Conservation (phyloP, 1,284 basidiomycete genomes). For the Moesziomyces sp. region DNA sequence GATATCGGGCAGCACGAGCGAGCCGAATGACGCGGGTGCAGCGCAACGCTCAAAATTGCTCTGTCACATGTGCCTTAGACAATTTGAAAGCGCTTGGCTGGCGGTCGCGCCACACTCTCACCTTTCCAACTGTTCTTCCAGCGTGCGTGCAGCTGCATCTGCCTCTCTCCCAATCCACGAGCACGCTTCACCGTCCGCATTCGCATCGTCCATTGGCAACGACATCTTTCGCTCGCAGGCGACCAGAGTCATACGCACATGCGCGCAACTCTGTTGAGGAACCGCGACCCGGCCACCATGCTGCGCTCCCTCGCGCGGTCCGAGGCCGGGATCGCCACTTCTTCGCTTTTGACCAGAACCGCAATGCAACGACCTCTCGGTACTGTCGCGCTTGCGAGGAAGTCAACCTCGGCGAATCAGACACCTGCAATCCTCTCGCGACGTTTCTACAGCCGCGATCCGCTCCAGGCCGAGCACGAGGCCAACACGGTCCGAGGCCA, state of each 20-base stretch:
- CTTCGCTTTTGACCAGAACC: constrained; percentile 1
- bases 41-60: neutral
- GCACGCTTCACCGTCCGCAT: neutral
- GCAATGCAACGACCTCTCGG: constrained; percentile 2
- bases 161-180: neutral
- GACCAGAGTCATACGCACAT: constrained; percentile 2
- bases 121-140: neutral
- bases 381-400: neutral
- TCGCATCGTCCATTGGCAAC: neutral
- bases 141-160: neutral
- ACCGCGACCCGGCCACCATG: constrained; percentile 17
- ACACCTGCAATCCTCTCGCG: constrained; percentile 1
- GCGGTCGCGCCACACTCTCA: neutral
- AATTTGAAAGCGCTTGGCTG: neutral
- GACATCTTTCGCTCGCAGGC: neutral
- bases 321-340: constrained; percentile 1
- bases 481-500: constrained; percentile 62
- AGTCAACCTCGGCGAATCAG: neutral
- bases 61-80: neutral
- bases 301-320: constrained; percentile 6
- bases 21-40: neutral
- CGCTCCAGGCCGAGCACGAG: constrained; percentile 57
- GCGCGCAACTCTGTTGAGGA: constrained; percentile 24
- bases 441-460: constrained; percentile 49
- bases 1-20: too few species aligned